Evolutionary conservation across 257 asterid species (phyloP).

Genomic region (Jaltomata sinuosa): DNA sequence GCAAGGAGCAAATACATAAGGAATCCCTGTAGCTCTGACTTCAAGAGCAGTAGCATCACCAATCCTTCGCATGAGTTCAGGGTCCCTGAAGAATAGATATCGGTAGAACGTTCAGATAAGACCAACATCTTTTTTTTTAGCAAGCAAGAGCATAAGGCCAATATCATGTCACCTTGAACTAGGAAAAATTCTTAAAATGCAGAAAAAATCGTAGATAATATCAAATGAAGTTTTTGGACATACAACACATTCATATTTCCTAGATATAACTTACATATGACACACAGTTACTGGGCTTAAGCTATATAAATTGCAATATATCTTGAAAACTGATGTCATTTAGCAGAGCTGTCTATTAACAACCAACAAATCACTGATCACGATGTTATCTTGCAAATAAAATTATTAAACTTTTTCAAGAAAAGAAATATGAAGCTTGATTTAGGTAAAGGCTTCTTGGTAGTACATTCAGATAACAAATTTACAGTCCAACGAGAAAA

Average conservation of each 20-base stretch:
- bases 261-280: not conserved
- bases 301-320: not conserved
- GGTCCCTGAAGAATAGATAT: slow-evolving; percentile 39
- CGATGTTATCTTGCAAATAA: not conserved
- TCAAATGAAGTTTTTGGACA: not conserved
- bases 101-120: not conserved
- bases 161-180: not conserved
- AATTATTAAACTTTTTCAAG: not conserved
- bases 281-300: not conserved
- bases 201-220: not conserved
- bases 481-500: not conserved
- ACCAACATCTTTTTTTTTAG: not conserved
- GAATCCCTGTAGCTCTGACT: slow-evolving; percentile 89
- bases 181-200: not conserved
- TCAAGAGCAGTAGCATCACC: slow-evolving; percentile 86
- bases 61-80: slow-evolving; percentile 34
- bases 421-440: not conserved
- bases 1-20: slow-evolving; percentile 87
- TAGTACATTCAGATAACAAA: not conserved
- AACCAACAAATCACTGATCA: not conserved
- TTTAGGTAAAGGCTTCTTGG: not conserved
- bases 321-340: not conserved
- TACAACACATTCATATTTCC: not conserved
- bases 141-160: not conserved
- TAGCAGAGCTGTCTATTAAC: not conserved